Conservation (phyloP, 2,329 filamentous ascomycete genomes). For the Cladophialophora exuberans region DNA sequence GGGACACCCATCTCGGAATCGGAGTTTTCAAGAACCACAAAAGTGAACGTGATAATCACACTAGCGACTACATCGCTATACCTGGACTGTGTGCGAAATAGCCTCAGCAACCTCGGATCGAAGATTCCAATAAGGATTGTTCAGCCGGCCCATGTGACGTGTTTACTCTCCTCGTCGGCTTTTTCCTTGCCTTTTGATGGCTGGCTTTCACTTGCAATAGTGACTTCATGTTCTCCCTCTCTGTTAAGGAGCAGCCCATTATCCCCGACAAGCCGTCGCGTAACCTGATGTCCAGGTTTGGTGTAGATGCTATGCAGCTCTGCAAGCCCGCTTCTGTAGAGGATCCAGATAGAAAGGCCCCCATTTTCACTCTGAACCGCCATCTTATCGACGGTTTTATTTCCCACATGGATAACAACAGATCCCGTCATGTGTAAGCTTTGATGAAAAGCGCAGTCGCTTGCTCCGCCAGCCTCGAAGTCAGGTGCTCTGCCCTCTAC, state of each 20-base stretch:
- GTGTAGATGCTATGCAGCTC: constrained; percentile 23
- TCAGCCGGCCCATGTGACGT: constrained; percentile 18
- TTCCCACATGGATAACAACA: constrained; percentile 15
- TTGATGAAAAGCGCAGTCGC: background rate
- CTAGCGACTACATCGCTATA: too few relatives aligned
- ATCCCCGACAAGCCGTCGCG: constrained; percentile 17
- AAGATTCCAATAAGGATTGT: too few relatives aligned
- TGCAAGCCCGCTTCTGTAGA: constrained; percentile 25
- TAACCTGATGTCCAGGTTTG: constrained; percentile 7
- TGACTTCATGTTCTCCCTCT: background rate
- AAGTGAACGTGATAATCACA: too few relatives aligned
- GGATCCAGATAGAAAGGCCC: constrained; percentile 31
- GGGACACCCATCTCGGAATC: too few relatives aligned
- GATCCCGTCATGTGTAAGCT: constrained; percentile 21
- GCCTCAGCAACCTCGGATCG: too few relatives aligned
- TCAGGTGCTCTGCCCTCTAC: background rate
- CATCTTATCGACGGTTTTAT: constrained; percentile 28
- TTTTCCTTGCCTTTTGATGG: constrained; percentile 8
- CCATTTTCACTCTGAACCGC: constrained; percentile 28
- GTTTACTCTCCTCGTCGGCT: constrained; percentile 1
- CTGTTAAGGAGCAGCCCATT: constrained; percentile 27
- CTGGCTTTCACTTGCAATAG: background rate
- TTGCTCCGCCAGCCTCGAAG: background rate
- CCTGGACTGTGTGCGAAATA: too few relatives aligned
- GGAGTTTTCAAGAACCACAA: too few relatives aligned